phyloP scores from a whole-genome alignment of 2,329 filamentous ascomycete species.

The Elsinoe batatas region DNA sequence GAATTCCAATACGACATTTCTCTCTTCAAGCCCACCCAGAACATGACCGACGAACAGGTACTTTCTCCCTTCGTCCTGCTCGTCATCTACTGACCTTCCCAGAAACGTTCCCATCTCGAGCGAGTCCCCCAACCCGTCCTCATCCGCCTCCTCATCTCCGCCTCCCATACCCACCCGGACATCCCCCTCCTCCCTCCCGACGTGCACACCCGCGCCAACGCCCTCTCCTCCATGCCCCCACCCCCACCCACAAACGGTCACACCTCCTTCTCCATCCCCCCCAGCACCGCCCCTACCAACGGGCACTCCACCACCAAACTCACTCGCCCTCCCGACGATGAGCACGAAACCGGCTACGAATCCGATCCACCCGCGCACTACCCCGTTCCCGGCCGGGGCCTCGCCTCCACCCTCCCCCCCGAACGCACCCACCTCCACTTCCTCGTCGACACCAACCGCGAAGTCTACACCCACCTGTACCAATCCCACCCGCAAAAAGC shows the following conservation, averaged over 20 bases:
- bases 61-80: conserved; percentile 12
- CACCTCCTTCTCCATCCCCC: conserved; percentile 15
- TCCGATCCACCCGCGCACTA: conserved; percentile 48
- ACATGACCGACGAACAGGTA: conserved; percentile 35
- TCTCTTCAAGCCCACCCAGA: conserved; percentile 30
- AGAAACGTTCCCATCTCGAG: conserved; percentile 35
- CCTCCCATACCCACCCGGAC: conserved; percentile 52
- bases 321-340: conserved; percentile 30
- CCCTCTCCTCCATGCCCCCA: conserved; percentile 24
- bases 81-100: neutral
- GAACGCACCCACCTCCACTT: conserved; percentile 52
- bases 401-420: conserved; percentile 43
- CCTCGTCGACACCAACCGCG: conserved; percentile 48
- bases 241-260: conserved; percentile 19
- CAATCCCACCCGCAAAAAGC: conserved; percentile 6
- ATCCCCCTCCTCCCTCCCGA: conserved; percentile 53
- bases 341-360: conserved; percentile 48
- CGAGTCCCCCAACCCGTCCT: conserved; percentile 52
- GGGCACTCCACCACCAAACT: neutral
- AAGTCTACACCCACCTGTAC: conserved; percentile 15
- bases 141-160: conserved; percentile 54
- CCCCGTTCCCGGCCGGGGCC: conserved; percentile 52
- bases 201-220: conserved; percentile 14
- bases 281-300: conserved; percentile 14
- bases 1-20: conserved; percentile 30